Conservation (phyloP, 2,329 filamentous ascomycete species). For the Neoscytalidium dimidiatum region DNA sequence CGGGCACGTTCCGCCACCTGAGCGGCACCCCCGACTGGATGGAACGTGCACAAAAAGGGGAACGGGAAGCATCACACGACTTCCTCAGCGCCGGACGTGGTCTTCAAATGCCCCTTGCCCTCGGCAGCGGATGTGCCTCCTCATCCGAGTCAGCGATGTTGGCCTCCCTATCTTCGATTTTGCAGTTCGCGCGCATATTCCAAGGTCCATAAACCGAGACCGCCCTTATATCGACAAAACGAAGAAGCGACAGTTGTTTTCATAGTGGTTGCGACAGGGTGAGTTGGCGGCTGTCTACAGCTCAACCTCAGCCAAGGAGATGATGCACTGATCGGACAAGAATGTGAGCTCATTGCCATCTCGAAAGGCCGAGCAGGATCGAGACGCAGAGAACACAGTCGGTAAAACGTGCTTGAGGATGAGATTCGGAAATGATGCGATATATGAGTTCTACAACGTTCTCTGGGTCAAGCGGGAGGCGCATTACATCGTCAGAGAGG, state of each 20-base stretch:
- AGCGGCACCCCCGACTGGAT: not conserved
- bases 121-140: not conserved
- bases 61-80: not conserved
- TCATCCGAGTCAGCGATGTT: not conserved
- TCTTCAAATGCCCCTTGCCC: not conserved
- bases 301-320: not conserved
- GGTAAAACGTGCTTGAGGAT: too few relatives aligned
- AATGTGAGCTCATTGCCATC: not conserved
- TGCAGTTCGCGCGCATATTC: not conserved
- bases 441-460: conserved; percentile 23
- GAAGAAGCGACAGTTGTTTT: too few relatives aligned
- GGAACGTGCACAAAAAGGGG: not conserved
- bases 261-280: not conserved
- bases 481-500: conserved; percentile 26
- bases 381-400: not conserved
- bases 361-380: not conserved
- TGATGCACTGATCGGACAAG: not conserved
- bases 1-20: not conserved
- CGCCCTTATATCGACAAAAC: too few relatives aligned
- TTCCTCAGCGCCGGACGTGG: not conserved
- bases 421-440: not conserved
- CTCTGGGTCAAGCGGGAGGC: conserved; percentile 27
- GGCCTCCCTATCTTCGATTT: not conserved
- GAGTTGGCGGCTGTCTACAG: not conserved
- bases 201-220: not conserved